A percentile compares a stretch with the other conserved stretches of the same genome.
Conservation (phyloP, 306 rosid genomes). For the Vigna reflexopilosa region DNA sequence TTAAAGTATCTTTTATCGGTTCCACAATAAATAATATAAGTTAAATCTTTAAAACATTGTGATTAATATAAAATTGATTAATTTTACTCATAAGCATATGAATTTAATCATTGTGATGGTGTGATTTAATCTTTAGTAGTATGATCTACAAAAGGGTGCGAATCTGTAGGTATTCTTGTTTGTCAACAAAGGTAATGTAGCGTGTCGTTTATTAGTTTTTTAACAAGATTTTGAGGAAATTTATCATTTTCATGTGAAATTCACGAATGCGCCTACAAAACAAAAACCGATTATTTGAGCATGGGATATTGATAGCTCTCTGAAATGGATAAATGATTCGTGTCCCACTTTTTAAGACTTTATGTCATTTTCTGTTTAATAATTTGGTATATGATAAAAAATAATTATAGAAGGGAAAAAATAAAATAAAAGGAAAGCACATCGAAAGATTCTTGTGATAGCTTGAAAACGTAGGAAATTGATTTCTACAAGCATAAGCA, state of each 20-base stretch:
- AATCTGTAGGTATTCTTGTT: constrained; percentile 37
- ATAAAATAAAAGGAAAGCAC: constrained; percentile 28
- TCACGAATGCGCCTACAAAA: constrained; percentile 35
- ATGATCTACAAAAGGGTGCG: constrained; percentile 17
- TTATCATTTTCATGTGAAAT: constrained; percentile 44
- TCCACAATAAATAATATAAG: no score
- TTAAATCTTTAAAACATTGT: no score
- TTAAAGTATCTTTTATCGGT: no score
- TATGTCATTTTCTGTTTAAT: constrained; percentile 67
- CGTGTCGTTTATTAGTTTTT: constrained; percentile 34
- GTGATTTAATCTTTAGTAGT: not conserved
- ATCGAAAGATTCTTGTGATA: constrained; percentile 73
- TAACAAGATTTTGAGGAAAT: constrained; percentile 32
- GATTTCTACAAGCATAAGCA: constrained; percentile 93
- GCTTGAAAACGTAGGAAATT: constrained; percentile 83
- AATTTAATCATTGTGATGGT: not conserved
- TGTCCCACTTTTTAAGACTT: constrained; percentile 56
- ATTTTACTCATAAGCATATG: no score
- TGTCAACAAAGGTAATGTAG: constrained; percentile 58
- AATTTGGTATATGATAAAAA: constrained; percentile 11
- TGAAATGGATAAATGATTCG: constrained; percentile 50
- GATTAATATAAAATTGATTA: no score
- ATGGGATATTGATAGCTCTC: constrained; percentile 43
- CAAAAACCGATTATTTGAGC: constrained; percentile 43
- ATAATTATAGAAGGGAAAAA: not conserved